Evolutionary conservation across 371 early-diverging fungal species (phyloP), one percentile per base, ranked within the genome.

Genomic region (Nematocida homosporus): DNA sequence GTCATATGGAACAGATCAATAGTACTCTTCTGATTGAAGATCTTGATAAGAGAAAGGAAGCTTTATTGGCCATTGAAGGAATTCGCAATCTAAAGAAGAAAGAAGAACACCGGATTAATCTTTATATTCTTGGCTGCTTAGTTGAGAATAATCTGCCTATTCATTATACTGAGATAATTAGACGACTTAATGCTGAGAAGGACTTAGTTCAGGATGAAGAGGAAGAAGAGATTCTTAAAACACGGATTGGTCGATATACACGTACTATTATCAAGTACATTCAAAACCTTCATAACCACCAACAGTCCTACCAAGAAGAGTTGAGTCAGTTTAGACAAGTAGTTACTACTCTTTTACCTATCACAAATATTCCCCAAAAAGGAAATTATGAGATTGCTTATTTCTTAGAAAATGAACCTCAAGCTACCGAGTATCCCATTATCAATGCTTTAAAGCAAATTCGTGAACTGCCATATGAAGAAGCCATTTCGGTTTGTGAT

Each of bases 91-190:
- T 72, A n/a, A 38, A 60, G 6, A 35, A 52, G 0, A 16, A 16
- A 3, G 75, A 72, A 51, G 42, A 8, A 37, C 75, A 72, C 75
- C 18, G 75, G 63, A 48, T 72, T 4, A 72, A 72, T 53, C 27
- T 72, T 38, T 72, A 72, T 48, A 16, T 61, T n/a, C 37, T 61
- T 2, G 54, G 75, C 20, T 60, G 61, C 37, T 25, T 72, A 27
- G 30, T 51, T 13, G 75, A 72, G 34, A 59, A 72, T 29, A 50
- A 25, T 18, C n/a, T 61, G 25, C 6, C 27, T 35, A 20, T 23
- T 8, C 5, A 44, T 29, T 72, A 72, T 54, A 40, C 2, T 10
- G 75, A 72, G 13, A 40, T 72, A 50, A 25, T 50, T 4, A 10
- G n/a, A 23, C 50, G 75, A 32, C 29, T 72, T 2, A 30, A 37